Evolutionary conservation across 176 grass and related monocot genomes (phyloP), one percentile per base, ranked within the genome.

Genomic region (Aegilops sharonensis): DNA sequence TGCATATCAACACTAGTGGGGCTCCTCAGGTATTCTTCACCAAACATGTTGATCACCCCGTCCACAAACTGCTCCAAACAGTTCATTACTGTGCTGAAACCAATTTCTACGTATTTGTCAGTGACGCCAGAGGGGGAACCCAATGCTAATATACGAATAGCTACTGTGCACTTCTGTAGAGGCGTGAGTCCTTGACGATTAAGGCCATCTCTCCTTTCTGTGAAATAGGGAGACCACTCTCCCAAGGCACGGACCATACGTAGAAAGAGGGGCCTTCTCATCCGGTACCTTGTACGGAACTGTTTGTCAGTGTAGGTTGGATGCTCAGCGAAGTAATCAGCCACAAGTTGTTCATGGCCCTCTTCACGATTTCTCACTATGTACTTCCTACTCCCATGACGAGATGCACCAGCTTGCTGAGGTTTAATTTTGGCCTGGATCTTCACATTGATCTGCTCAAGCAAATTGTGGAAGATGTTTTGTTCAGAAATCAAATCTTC

Each of bases 201-300:
- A 62, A 42, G 27, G 30, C 21, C 27, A 88, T 84, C 87, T 39
- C 50, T 83, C 52, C 87, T 82, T 57, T 64, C 69, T 40, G 74
- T 88, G 81, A 88, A 88, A 78, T 72, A 88, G 74, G 87, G 81
- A 52, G 81, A 88, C 87, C 74, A 88, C 14, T 88, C 64, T 1
- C 74, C 80, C 20, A 88, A 60, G 52, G 81, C 81, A 88, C 13
- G 81, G 0, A 88, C 74, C 1, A 88, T 63, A 72, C 52, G 45
- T 18, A 83, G 81, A 84, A 88, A 88, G 29, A 83, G 52, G 27
- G 81, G 36, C 30, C 64, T 88, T 70, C 87, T 84, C 87, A 88
- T 88, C 56, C 52, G 21, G 52, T 83, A 88, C 34, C 14, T 84
- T 78, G 37, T 36, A 64, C 65, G 40, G 34, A 88, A 88, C 24